Base-by-base conservation (phyloP, 176 grass and related monocot species). In the Thinopyrum elongatum region DNA sequence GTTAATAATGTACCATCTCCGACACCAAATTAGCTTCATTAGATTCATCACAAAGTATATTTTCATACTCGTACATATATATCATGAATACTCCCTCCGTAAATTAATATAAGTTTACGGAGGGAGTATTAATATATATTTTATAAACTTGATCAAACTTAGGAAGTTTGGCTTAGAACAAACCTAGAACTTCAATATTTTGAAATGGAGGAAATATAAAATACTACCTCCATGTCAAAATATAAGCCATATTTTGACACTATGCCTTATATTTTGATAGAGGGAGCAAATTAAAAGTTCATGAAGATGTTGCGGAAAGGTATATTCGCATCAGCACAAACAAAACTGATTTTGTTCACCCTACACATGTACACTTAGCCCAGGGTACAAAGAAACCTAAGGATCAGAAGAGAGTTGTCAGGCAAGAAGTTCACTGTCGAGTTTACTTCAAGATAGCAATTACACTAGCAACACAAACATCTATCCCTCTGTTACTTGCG, bases 391-490 rank as follows among this genome's bases (percentile, higher is more conserved):
- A 53, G 49, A 51, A 65, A 79, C 30, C 41, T 86, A 86, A 41
- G 17, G 69, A 82, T 15, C 82, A 25, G 8, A 74, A 10, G 65
- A 36, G 36, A 62, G 21, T 7, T 57, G 42, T 39, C 69, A 28
- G 59, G 12, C 69, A 36, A 6, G 17, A 41, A 26, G 10, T 73
- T 80, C 36, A 58, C 14, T 3, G 44, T 30, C 11, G 84, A 64
- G 30, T 35, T 63, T 17, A 62, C 81, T 79, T 73, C 87, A 28
- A 38, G 30, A 80, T 80, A 42, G 11, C 35, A 55, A 77, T 53
- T 73, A 77, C 70, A 90, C 78, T 78, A 91, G 71, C 77, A 88
- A 28, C 85, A 86, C 66, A 86, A 90, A 80, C 84, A 89, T 83
- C 71, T 65, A 84, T 46, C 10, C 25, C 59, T 46, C 59, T 61